Base-by-base conservation (phyloP, 23 red algal species). In the Agarophyton chilense region DNA sequence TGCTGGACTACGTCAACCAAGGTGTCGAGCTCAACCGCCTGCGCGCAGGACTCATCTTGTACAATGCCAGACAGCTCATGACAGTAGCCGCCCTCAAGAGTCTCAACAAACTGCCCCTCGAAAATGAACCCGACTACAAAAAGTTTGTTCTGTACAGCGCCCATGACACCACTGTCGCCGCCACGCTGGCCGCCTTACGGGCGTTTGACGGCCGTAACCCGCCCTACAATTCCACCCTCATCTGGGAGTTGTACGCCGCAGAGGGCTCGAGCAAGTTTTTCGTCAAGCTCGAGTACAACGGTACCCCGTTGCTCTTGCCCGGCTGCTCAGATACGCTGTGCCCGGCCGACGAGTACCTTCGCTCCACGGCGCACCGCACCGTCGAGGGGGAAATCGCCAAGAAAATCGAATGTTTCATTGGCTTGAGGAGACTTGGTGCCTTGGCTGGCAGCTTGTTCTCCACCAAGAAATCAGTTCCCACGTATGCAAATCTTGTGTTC, bases 151-250 rank as follows among this genome's bases (percentile, higher is more conserved):
- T 98, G 43, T 92, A 78, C 88, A 94, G 88, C 46, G 96, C 90
- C 2, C 96, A 98, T 65, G 96, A 98, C 51, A 95, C 96, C 10
- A 98, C 96, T 47, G 72, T 98, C 31, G 66, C 83, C 28, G 87
- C 92, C 17, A 77, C 91, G 35, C 68, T 98, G 28, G 40, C 92
- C 24, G 92, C 84, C 19, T 35, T 98, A 10, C 60, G 56, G 29
- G 88, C 72, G 18, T 90, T 92, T 73, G 71, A 82, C 21, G 76
- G 58, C 3, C 32, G 42, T 17, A 88, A 94, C n/a, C 96, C 96
- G 40, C 91, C 96, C 75, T 98, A 94, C 60, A 95, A 95, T 45
- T 95, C 96, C 28, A 98, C 96, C 19, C 56, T 98, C 31, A 92
- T 98, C 31, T 78, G 94, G 42, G 96, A 98, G 81, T 83, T 98